Evolutionary conservation across 1,284 basidiomycete genomes (phyloP), one percentile per base, ranked within the genome.

Genomic region (Malassezia caprae): DNA sequence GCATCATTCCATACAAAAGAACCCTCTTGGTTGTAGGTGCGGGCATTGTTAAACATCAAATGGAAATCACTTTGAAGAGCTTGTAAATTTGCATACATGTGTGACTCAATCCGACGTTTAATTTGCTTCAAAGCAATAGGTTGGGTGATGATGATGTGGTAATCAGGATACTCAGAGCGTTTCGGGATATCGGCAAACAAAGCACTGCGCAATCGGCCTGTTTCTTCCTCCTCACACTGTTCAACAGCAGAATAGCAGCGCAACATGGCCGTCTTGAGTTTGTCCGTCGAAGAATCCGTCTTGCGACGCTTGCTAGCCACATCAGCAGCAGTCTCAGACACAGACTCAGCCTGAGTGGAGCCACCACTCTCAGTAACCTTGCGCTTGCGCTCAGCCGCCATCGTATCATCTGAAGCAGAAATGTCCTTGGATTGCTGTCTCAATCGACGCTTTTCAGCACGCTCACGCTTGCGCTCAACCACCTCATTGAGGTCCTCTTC

Each of bases 1-100:
- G 93, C 90, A 62, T 96, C 90, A 62, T 87, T 81, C 77, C 90
- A 94, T 27, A 96, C 90, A 84, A 88, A 86, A 0, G 87, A 89
- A 49, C 76, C 91, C 88, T 76, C 69, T 44, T 70, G 68, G 48
- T 75, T 69, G 62, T 72, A 73, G 27, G 65, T 70, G 68, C 86
- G 82, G 4, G 93, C 91, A 72, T 98, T 98, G 73, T 82, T 80
- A 76, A 93, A 93, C 85, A 96, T 90, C 48, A 90, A 81, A 59
- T 77, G 74, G 81, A 88, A 88, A 76, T 96, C 91, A 47, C 83
- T 82, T 50, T 81, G 80, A 78, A 85, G 90, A 46, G 81, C 78
- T 31, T 81, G 78, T 40, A 90, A 83, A 40, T 78, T 83, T 77
- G 88, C 88, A 79, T 90, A 88, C 53, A 82, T 80, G 34, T 81